Evolutionary conservation across 176 grass and related monocot species (phyloP).

Genomic region (Themeda triandra): DNA sequence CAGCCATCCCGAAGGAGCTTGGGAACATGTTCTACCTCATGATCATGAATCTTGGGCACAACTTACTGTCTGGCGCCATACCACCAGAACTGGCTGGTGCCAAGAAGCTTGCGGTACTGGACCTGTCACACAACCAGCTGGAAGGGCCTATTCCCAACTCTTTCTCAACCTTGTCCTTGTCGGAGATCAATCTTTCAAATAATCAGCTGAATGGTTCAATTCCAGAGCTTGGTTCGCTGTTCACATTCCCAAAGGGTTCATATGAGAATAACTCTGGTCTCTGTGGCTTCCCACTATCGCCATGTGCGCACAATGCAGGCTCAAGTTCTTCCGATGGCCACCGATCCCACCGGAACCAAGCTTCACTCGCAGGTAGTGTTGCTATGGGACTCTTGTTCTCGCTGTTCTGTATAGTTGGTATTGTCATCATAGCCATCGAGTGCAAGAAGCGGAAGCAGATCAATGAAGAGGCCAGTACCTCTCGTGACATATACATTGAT

Average conservation of each 20-base stretch:
- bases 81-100: conserved; percentile 53
- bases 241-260: conserved; percentile 56
- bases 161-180: conserved; percentile 70
- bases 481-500: conserved; percentile 78
- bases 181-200: conserved; percentile 84
- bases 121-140: conserved; percentile 78
- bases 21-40: conserved; percentile 86
- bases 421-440: conserved; percentile 64
- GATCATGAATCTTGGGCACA: conserved; percentile 95
- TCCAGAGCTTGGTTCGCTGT: conserved; percentile 74
- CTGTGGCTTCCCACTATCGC: conserved; percentile 63
- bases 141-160: conserved; percentile 74
- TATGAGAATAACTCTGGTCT: conserved; percentile 91
- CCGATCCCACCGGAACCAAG: conserved; percentile 46
- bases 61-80: conserved; percentile 64
- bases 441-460: conserved; percentile 59
- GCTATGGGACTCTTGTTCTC: conserved; percentile 73
- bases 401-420: conserved; percentile 80
- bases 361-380: conserved; percentile 67
- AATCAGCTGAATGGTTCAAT: conserved; percentile 87
- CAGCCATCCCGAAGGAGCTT: conserved; percentile 66
- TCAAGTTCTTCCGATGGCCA: conserved; percentile 12
- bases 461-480: conserved; percentile 50
- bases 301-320: conserved; percentile 27
- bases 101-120: conserved; percentile 67